Evolutionary conservation across 2,329 filamentous ascomycete genomes (phyloP).

Genomic region (Diatrype stigma): DNA sequence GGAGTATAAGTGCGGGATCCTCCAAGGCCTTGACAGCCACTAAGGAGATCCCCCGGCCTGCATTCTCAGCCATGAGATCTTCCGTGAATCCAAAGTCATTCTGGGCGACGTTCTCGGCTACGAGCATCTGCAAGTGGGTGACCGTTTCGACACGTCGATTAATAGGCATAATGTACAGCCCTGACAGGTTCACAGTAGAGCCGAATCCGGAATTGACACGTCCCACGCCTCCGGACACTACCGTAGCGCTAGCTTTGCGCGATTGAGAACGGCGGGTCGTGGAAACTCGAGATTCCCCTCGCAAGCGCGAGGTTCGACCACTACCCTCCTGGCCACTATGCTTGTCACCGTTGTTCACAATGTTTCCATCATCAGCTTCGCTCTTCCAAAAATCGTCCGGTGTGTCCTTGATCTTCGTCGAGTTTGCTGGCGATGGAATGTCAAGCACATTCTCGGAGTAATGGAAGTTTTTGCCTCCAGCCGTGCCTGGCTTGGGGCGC

Average conservation of each 20-base stretch:
- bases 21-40: constrained; percentile 68
- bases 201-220: constrained; percentile 45
- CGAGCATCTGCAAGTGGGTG: constrained; percentile 79
- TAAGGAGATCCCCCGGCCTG: constrained; percentile 83
- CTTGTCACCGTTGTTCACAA: constrained; percentile 40
- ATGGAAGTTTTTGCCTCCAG: constrained; percentile 84
- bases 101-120: constrained; percentile 85
- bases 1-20: constrained; percentile 54
- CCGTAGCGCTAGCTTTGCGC: constrained; percentile 48
- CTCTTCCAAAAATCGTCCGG: constrained; percentile 66
- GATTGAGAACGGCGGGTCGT: constrained; percentile 49
- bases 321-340: constrained; percentile 47
- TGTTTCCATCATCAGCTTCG: constrained; percentile 60
- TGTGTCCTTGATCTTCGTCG: constrained; percentile 32
- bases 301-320: constrained; percentile 45
- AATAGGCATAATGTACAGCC: constrained; percentile 52
- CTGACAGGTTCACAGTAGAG: constrained; percentile 23
- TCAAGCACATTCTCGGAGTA: constrained; percentile 89
- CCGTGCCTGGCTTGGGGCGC: constrained; percentile 61
- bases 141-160: constrained; percentile 58
- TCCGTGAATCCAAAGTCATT: constrained; percentile 83
- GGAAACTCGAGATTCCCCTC: constrained; percentile 50
- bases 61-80: constrained; percentile 88
- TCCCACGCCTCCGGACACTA: constrained; percentile 34
- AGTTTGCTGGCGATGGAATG: constrained; percentile 33